These are phyloP conservation scores for Ganoderma sinense DNA, from an alignment of 1,284 basidiomycete species.

Conservation along the genomic window DNA sequence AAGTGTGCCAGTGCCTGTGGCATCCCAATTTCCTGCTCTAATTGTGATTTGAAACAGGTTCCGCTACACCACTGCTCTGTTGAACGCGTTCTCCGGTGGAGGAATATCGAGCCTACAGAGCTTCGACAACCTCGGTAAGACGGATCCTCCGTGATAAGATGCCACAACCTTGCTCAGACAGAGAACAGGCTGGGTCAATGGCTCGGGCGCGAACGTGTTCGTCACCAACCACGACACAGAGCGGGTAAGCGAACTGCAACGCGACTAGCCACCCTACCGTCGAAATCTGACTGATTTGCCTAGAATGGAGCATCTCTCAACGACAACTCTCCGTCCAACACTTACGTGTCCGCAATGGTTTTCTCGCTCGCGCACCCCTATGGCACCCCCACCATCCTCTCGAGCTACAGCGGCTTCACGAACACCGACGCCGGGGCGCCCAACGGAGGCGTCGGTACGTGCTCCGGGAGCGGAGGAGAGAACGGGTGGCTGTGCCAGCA, in stretches of 20 bases:
- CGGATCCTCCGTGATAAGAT: not conserved
- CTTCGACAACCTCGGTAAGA: constrained; percentile 59
- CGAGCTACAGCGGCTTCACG: constrained; percentile 60
- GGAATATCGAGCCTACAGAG: constrained; percentile 62
- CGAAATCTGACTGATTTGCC: not conserved
- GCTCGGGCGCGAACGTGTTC: constrained; percentile 67
- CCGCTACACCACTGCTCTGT: constrained; percentile 62
- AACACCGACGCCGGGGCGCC: constrained; percentile 60
- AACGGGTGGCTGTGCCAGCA: constrained; percentile 72
- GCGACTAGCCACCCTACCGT: not conserved
- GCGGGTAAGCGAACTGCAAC: constrained; percentile 47
- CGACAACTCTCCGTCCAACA: constrained; percentile 67
- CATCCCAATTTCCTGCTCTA: not conserved
- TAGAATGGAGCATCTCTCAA: constrained; percentile 64
- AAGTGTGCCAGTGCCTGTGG: constrained; percentile 35
- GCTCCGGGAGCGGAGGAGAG: constrained; percentile 56
- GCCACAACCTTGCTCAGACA: not conserved
- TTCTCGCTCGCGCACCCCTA: constrained; percentile 75
- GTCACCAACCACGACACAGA: constrained; percentile 78
- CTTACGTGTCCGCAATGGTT: constrained; percentile 64
- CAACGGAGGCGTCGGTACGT: constrained; percentile 56
- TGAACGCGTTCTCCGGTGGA: constrained; percentile 57
- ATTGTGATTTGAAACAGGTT: constrained; percentile 51
- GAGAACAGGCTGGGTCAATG: constrained; percentile 60
- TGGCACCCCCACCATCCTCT: constrained; percentile 70